Percentiles rank a stretch among this genome's conserved stretches.
These are phyloP conservation scores for Boletus hoseneyae DNA, from an alignment of 1,284 basidiomycete genomes.

Conservation along the genomic window DNA sequence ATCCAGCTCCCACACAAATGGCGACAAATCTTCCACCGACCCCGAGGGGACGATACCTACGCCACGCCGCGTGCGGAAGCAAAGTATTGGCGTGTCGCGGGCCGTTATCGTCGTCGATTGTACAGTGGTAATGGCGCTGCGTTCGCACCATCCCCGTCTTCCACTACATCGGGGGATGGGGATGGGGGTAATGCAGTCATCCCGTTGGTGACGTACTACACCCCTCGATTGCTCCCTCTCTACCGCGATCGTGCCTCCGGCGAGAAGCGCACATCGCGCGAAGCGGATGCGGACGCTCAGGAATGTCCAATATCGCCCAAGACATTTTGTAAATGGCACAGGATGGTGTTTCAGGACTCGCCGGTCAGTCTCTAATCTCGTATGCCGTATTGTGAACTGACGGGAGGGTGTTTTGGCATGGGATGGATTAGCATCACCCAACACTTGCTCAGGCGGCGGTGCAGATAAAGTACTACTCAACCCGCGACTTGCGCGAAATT, in stretches of 20 bases:
- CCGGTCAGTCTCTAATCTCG: constrained; percentile 27
- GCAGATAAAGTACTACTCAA: constrained; percentile 34
- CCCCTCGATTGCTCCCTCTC: constrained; percentile 28
- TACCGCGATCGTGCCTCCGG: constrained; percentile 20
- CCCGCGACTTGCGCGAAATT: constrained; percentile 38
- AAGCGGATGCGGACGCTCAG: neutral
- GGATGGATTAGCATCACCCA: constrained; percentile 31
- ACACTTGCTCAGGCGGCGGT: constrained; percentile 30
- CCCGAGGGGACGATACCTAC: constrained; percentile 12
- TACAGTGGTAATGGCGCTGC: constrained; percentile 21
- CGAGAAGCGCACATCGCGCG: constrained; percentile 2
- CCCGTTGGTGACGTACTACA: constrained; percentile 29
- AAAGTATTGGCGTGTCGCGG: constrained; percentile 32
- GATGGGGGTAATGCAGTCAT: neutral
- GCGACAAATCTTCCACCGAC: constrained; percentile 1
- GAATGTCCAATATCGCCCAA: constrained; percentile 26
- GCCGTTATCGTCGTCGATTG: constrained; percentile 27
- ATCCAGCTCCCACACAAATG: constrained; percentile 14
- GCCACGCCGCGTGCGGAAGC: constrained; percentile 25
- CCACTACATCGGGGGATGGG: neutral
- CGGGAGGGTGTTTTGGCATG: neutral
- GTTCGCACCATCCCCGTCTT: neutral
- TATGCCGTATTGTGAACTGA: neutral
- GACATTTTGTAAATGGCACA: constrained; percentile 41
- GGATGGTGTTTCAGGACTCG: constrained; percentile 36